Base-by-base conservation (phyloP, 352 stramenopile species). In the Phytophthora nicotianae region DNA sequence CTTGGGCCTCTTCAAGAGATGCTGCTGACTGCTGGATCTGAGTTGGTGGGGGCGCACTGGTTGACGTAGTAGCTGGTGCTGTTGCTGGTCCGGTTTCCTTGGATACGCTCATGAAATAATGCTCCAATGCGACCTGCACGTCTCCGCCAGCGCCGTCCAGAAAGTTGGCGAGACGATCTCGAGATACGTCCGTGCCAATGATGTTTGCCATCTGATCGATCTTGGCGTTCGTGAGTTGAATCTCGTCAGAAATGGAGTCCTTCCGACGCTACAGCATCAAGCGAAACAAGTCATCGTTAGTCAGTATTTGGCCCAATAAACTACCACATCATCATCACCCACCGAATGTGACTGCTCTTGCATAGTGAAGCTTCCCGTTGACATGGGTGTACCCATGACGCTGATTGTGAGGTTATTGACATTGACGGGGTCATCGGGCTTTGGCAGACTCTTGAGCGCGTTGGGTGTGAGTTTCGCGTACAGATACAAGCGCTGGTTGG, bases 91-190 rank as follows among this genome's bases (percentile, higher is more conserved):
- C 46, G n/a, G 23, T 58, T 5, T 89, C 71, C 16, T 57, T 79
- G 10, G 82, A 90, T 24, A 90, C 50, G 37, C 72, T 92, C 87
- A 96, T 96, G 43, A 96, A 96, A 75, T 94, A 96, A 59, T 96
- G 87, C 60, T 96, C 87, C 26, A 96, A 33, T n/a, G 87, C 87
- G 13, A 94, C 75, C 63, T 96, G 87, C 5, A 94, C 85, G 54
- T 90, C 82, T 19, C 87, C 87, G 16, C 85, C 87, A 5, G 87
- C 87, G 5, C 87, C 87, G 50, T 96, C 87, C 9, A 96, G 53
- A 42, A 89, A 92, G 45, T 89, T 86, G 5, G 75, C 78, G 6
- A 96, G 74, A 1, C 71, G 69, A 58, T 92, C 81, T 19, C 83
- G 83, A 50, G 85, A 88, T 35, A 90, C 81, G 14, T 91, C 75